These are phyloP conservation scores for Diaporthe nobilis DNA, from an alignment of 2,329 filamentous ascomycete species.

Conservation along the genomic window DNA sequence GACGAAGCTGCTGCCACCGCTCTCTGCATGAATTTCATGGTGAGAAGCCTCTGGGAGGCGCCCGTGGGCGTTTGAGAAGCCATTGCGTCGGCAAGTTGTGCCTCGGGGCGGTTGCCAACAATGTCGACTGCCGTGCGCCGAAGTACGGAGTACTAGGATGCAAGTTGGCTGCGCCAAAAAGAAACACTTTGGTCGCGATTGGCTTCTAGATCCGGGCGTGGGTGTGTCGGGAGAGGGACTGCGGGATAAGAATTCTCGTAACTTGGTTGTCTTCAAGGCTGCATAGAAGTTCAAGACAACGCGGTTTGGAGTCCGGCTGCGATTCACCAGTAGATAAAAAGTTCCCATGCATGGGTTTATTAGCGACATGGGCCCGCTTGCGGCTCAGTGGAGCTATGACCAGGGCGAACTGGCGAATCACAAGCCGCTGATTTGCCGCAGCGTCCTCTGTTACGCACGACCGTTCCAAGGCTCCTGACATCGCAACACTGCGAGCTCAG, in stretches of 20 bases:
- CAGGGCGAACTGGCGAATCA: constrained; percentile 1
- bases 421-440: constrained; percentile 7
- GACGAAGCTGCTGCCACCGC: constrained; percentile 76
- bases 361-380: constrained; percentile 8
- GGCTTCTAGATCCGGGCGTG: background rate
- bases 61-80: constrained; percentile 70
- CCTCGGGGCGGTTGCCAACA: background rate
- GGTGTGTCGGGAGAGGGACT: background rate
- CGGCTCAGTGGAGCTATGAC: constrained; percentile 21
- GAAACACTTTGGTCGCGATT: background rate
- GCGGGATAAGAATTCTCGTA: background rate
- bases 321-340: constrained; percentile 2
- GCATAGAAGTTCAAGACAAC: background rate
- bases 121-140: background rate
- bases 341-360: constrained; percentile 3
- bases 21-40: constrained; percentile 99
- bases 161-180: too few species aligned
- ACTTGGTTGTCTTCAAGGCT: background rate
- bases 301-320: background rate
- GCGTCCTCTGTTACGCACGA: constrained; percentile 20
- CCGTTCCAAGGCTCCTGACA: constrained; percentile 10
- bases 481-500: constrained; percentile 12
- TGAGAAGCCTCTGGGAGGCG: constrained; percentile 90
- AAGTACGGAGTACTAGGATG: background rate
- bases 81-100: constrained; percentile 50